A percentile compares a stretch with the other conserved stretches of the same genome.
These are phyloP conservation scores for Sporothrix euskadiensis DNA, from an alignment of 2,329 filamentous ascomycete species.

Conservation along the genomic window DNA sequence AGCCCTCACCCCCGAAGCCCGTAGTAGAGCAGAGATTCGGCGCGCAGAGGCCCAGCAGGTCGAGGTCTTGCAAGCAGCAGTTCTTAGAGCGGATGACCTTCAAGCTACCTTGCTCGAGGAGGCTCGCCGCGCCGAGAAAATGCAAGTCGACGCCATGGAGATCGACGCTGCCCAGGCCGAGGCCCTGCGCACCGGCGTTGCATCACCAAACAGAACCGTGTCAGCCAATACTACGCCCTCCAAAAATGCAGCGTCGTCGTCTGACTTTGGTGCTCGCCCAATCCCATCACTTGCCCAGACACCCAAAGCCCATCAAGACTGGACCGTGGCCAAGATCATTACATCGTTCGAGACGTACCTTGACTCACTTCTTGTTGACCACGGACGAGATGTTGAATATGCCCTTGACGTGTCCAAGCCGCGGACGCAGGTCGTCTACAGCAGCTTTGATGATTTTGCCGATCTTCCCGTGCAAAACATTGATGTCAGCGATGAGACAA, in stretches of 20 bases:
- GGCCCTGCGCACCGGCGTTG: not conserved
- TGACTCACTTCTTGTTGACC: conserved; percentile 48
- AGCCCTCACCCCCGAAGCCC: not conserved
- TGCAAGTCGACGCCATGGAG: conserved; percentile 11
- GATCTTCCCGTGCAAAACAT: conserved; percentile 44
- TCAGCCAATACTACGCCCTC: not conserved
- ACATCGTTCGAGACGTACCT: conserved; percentile 44
- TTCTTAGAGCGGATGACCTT: not conserved
- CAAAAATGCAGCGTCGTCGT: not conserved
- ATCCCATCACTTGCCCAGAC: not conserved
- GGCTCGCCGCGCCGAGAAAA: conserved; percentile 1
- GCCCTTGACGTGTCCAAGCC: conserved; percentile 44
- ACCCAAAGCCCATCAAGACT: conserved; percentile 39
- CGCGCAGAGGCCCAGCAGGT: not conserved
- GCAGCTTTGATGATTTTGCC: conserved; percentile 49
- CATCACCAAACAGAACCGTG: not conserved
- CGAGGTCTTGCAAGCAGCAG: not conserved
- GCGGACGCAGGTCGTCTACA: conserved; percentile 19
- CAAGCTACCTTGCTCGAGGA: not conserved
- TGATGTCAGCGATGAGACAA: conserved; percentile 32
- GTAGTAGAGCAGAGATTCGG: not conserved
- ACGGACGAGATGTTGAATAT: conserved; percentile 49
- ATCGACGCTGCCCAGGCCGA: not conserved
- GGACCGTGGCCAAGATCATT: conserved; percentile 49
- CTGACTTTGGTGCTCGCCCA: not conserved